Evolutionary conservation across 2,329 filamentous ascomycete species (phyloP), one percentile per base, ranked within the genome.

Genomic region (Monosporascus sp.): DNA sequence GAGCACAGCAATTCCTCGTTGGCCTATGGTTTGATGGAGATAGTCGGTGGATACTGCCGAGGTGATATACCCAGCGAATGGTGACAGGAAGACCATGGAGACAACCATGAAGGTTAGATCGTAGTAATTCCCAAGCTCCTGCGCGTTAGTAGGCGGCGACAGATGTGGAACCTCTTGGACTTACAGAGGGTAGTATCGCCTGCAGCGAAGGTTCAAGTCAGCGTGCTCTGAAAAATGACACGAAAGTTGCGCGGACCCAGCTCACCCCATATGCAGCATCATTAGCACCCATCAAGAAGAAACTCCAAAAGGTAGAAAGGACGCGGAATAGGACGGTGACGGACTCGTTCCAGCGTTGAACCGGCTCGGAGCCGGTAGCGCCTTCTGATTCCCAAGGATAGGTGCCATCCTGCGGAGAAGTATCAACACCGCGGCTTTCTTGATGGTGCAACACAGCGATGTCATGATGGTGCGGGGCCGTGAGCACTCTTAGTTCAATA

Each of bases 1-100:
- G 14, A 88, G 69, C 24, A 86, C 60, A 0, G 84, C 85, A 2
- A 90, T 79, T 3, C 88, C 88, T 58, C 88, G 85, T 64, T 88
- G 84, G 69, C 89, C 76, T 22, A 73, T 51, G 2, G 53, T 59
- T 20, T 63, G 57, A 60, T 78, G 75, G 43, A 78, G 67, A 16
- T 55, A 56, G 53, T 76, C 72, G 54, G 75, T 76, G 24, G 75
- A 58, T n/a, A 78, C 56, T 3, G 76, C 75, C 1, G 76, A 72
- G 3, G 70, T 52, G 8, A 72, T 73, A 61, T 78, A 79, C 5
- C 76, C 76, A 2, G 71, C 66, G 27, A 78, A 69, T 0, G 76
- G 75, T 7, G 74, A 70, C 17, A 78, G 70, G 60, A 78, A 79
- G 46, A 78, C 64, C 2, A 79, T 67, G 3, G 76, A 78, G 7